phyloP scores from a whole-genome alignment of 345 rosid species.

The Populus ilicifolia region DNA sequence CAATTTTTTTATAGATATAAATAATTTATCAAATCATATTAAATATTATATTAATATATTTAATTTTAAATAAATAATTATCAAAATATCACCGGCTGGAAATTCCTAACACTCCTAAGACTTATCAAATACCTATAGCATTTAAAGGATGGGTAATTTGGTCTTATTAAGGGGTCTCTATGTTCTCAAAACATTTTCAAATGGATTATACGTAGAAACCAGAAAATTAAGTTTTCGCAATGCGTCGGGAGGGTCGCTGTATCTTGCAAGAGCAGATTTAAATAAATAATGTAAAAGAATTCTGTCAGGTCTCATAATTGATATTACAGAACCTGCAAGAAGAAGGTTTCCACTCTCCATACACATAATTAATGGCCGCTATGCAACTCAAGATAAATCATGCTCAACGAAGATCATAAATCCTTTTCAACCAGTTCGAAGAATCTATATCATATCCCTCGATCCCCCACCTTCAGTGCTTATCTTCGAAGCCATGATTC shows the following conservation, averaged over 20 bases:
- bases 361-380: not conserved
- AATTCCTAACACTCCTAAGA: not conserved
- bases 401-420: conserved; percentile 14
- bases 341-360: not conserved
- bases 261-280: not conserved
- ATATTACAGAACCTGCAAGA: not conserved
- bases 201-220: not conserved
- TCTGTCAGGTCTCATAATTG: not conserved
- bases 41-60: too few species aligned
- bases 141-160: not conserved
- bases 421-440: conserved; percentile 23
- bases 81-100: too few species aligned
- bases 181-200: not conserved
- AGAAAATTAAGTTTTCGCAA: not conserved
- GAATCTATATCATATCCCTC: not conserved
- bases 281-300: too few species aligned
- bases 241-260: not conserved
- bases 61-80: too few species aligned
- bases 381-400: conserved; percentile 9
- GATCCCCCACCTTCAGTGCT: conserved; percentile 16
- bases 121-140: not conserved
- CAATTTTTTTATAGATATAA: too few species aligned
- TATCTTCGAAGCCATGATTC: conserved; percentile 36
- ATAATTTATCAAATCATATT: too few species aligned
- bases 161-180: too few species aligned